These are phyloP conservation scores for Russula griseocarnosa DNA, from an alignment of 768 basidiomycete species.

Conservation along the genomic window DNA sequence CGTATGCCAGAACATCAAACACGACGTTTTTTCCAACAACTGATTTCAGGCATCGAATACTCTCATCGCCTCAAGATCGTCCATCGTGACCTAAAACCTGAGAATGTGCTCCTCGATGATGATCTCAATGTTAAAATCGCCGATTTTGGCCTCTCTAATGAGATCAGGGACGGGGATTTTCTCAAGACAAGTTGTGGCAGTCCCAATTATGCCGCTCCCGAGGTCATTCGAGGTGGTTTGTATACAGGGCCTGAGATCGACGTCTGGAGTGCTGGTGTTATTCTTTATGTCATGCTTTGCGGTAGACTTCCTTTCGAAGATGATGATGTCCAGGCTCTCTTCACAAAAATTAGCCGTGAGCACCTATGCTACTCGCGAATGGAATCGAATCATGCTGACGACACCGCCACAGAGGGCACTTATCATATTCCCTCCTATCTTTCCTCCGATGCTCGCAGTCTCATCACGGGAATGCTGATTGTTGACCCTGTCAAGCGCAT, in stretches of 20 bases:
- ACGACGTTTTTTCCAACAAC: conserved; percentile 95
- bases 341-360: conserved; percentile 90
- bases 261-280: conserved; percentile 99
- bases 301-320: conserved; percentile 96
- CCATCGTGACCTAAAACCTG: conserved; percentile 96
- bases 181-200: conserved; percentile 96
- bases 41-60: conserved; percentile 96
- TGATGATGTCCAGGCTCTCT: conserved; percentile 87
- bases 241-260: conserved; percentile 99
- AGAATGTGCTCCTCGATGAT: conserved; percentile 86
- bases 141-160: conserved; percentile 96
- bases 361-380: conserved; percentile 18
- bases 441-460: conserved; percentile 66
- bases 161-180: conserved; percentile 95
- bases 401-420: conserved; percentile 62
- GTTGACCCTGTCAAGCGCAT: conserved; percentile 95
- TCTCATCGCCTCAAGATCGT: conserved; percentile 96
- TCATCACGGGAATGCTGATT: conserved; percentile 86
- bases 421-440: conserved; percentile 84
- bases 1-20: conserved; percentile 85
- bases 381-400: conserved; percentile 15
- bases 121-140: conserved; percentile 93
- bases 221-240: conserved; percentile 91
- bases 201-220: conserved; percentile 98
- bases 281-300: conserved; percentile 96